Percentiles rank a stretch among this genome's conserved stretches.
Evolutionary conservation across 2,329 filamentous ascomycete genomes (phyloP).

Genomic region (Alternaria metachromatica): DNA sequence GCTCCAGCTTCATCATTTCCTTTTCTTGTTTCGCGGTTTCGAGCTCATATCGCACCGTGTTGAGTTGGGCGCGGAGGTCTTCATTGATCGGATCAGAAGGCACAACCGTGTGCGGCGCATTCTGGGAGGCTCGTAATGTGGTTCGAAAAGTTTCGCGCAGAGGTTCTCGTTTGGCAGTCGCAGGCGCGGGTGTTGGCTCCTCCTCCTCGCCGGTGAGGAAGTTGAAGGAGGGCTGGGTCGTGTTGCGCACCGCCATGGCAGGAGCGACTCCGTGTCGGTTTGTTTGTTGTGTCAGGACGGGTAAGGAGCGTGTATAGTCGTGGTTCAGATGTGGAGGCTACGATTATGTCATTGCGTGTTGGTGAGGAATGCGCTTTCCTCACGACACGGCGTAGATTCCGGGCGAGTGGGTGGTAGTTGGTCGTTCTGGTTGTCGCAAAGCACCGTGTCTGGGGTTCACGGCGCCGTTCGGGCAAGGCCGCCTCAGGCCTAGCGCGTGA

Average conservation of each 20-base stretch:
- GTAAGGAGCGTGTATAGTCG: background rate
- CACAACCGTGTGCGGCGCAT: constrained; percentile 46
- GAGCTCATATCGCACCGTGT: constrained; percentile 85
- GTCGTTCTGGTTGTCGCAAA: constrained; percentile 14
- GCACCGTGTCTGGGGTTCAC: constrained; percentile 14
- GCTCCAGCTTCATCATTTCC: constrained; percentile 77
- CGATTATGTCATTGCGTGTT: background rate
- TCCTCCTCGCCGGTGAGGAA: constrained; percentile 55
- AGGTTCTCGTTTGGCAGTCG: constrained; percentile 41
- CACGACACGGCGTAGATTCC: background rate
- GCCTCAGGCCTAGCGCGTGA: constrained; percentile 19
- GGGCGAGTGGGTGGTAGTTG: background rate
- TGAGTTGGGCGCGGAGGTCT: constrained; percentile 86
- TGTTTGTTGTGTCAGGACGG: constrained; percentile 20
- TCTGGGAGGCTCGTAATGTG: constrained; percentile 52
- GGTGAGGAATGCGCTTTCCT: background rate
- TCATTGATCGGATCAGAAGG: constrained; percentile 64
- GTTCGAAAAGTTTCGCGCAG: constrained; percentile 51
- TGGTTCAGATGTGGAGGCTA: background rate
- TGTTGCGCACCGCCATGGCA: constrained; percentile 39
- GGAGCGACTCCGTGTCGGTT: constrained; percentile 4
- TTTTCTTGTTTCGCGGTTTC: constrained; percentile 87
- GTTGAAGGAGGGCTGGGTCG: constrained; percentile 56
- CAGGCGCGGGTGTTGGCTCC: constrained; percentile 35
- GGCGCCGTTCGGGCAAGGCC: constrained; percentile 13